phyloP scores from a whole-genome alignment of 495 filamentous ascomycete species.

The Collariella sp. region DNA sequence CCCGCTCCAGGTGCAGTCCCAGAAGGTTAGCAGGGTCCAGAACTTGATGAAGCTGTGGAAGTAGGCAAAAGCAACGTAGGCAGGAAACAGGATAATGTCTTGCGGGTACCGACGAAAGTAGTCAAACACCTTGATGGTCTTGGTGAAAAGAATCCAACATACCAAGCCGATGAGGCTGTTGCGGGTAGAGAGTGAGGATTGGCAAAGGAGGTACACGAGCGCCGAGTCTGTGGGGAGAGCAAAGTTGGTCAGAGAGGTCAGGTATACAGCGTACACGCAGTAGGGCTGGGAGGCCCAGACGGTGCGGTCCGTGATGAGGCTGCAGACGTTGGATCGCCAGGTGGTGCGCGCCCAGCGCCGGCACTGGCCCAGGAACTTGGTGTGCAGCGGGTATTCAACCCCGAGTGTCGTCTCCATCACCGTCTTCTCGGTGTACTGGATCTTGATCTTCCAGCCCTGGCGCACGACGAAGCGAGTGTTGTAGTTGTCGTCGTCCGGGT shows the following conservation, averaged over 20 bases:
- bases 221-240: slow-evolving; percentile 48
- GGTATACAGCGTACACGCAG: slow-evolving; percentile 53
- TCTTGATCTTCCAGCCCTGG: slow-evolving; percentile 49
- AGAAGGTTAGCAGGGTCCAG: slow-evolving; percentile 50
- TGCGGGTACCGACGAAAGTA: slow-evolving; percentile 50
- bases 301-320: slow-evolving; percentile 38
- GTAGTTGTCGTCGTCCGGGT: slow-evolving; percentile 64
- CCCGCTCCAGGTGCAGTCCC: slow-evolving; percentile 25
- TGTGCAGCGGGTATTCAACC: slow-evolving; percentile 21
- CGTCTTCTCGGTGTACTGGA: slow-evolving; percentile 51
- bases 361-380: slow-evolving; percentile 52
- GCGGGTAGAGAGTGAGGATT: neutral
- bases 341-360: slow-evolving; percentile 56
- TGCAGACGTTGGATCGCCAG: slow-evolving; percentile 54
- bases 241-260: slow-evolving; percentile 52
- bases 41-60: slow-evolving; percentile 55
- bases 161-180: slow-evolving; percentile 19
- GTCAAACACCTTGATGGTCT: slow-evolving; percentile 52
- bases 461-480: slow-evolving; percentile 54
- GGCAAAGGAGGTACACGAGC: slow-evolving; percentile 28
- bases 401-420: slow-evolving; percentile 55
- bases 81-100: slow-evolving; percentile 48
- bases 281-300: slow-evolving; percentile 43
- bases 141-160: slow-evolving; percentile 41
- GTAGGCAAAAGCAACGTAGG: slow-evolving; percentile 51